Conservation (phyloP, 768 basidiomycete species). For the Lactarius hengduanensis region DNA sequence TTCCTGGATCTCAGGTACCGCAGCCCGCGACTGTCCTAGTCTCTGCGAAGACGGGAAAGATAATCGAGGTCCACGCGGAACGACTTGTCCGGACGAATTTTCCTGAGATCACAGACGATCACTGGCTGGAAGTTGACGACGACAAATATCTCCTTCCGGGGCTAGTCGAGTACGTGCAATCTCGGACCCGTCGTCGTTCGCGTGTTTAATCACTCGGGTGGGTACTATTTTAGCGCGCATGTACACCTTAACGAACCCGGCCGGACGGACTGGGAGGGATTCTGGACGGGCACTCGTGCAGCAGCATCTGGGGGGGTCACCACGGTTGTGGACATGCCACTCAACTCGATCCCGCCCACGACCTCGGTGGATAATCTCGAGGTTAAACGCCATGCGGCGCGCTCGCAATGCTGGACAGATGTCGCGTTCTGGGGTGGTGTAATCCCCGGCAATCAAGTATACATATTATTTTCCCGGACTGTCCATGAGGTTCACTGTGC, state of each 20-base stretch:
- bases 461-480: conserved; percentile 8
- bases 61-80: conserved; percentile 37
- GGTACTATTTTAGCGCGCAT: conserved; percentile 57
- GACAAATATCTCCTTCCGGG: conserved; percentile 49
- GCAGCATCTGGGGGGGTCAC: conserved; percentile 95
- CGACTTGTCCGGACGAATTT: conserved; percentile 28
- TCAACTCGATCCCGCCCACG: conserved; percentile 96
- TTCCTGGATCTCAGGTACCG: conserved; percentile 31
- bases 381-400: conserved; percentile 67
- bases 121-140: conserved; percentile 41
- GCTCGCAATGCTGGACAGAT: conserved; percentile 73
- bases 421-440: conserved; percentile 95
- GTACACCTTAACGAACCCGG: conserved; percentile 96
- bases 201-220: neutral
- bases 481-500: neutral
- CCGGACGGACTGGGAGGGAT: conserved; percentile 92
- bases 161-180: conserved; percentile 49
- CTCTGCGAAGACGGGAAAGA: conserved; percentile 41
- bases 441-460: conserved; percentile 85
- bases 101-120: conserved; percentile 31
- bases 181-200: neutral
- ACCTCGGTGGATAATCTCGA: conserved; percentile 78
- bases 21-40: conserved; percentile 45
- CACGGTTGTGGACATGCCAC: conserved; percentile 94
- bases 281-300: conserved; percentile 86